Evolutionary conservation across 345 rosid species (phyloP), one percentile per base, ranked within the genome.

Genomic region (Cardamine occulta): DNA sequence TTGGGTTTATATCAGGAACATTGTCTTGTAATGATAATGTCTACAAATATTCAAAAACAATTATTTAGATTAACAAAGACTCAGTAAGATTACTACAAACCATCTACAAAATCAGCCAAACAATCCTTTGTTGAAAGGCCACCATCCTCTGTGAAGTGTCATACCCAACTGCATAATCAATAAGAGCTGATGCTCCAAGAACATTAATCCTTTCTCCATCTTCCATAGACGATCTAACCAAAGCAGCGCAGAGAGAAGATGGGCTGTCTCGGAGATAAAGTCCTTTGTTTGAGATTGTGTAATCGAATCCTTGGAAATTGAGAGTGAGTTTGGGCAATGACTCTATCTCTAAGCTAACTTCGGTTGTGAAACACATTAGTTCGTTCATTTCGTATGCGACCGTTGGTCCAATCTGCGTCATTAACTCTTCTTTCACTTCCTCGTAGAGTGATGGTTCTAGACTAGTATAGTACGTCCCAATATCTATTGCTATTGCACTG

Each of bases 31-130:
- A 26, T n/a, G 40, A 55, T 68, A 11, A 12, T 29, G 64, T 12
- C 57, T 14, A 39, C 64, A 63, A 63, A 52, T 18, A 52, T 35
- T 4, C 17, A 24, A 56, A 56, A 72, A 35, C 51, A 18, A 24
- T 17, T 26, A 49, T 54, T 73, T 49, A 67, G 47, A 15, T 18
- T 1, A 28, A 49, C 28, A 18, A 47, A 21, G 42, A 57, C 52
- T 13, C n/a, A 1, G n/a, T 1, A 4, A 42, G 47, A 42, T 42
- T 42, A 42, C 26, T 66, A 78, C 68, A 66, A 51, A 13, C 81
- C 81, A 78, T 78, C 81, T 6, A 78, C 81, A 26, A 78, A 78
- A 60, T 66, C 78, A 3, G 57, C 69, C 40, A 78, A 51, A 66
- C 81, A 78, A 73, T 78, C 81, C 21, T 34, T 58, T 31, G 62